These are phyloP conservation scores for Naegleria lovaniensis DNA, from an alignment of 208 protist genomes.

Conservation along the genomic window DNA sequence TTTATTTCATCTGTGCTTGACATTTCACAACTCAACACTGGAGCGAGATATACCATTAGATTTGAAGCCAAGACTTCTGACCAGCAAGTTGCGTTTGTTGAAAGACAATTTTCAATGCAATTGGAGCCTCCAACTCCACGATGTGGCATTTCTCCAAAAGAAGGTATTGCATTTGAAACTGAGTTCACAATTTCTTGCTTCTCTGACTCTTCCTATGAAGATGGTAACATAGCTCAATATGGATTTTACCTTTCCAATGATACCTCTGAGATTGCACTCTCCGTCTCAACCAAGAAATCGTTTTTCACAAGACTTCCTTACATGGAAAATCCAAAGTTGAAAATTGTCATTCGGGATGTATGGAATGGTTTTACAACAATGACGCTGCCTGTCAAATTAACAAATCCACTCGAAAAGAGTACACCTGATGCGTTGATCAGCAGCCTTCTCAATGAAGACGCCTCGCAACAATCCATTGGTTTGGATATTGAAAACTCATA, in stretches of 20 bases:
- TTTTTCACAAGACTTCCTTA: background rate
- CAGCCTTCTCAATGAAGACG: background rate
- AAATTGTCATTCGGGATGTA: background rate
- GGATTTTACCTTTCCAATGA: background rate
- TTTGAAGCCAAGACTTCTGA: background rate
- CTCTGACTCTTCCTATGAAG: background rate
- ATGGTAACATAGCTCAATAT: background rate
- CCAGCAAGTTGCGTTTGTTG: background rate
- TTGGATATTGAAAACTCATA: too few relatives aligned
- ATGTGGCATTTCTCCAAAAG: background rate
- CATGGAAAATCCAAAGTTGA: background rate
- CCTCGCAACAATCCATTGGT: background rate
- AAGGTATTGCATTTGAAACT: background rate
- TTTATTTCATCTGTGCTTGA: too few relatives aligned
- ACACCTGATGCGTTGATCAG: background rate
- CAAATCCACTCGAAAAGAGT: background rate
- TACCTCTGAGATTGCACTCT: background rate
- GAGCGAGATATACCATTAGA: background rate
- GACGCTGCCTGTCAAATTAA: background rate
- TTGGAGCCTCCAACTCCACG: background rate
- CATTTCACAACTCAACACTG: background rate
- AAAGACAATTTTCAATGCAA: background rate
- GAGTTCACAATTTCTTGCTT: background rate
- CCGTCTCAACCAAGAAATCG: background rate
- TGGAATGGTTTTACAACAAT: background rate